Evolutionary conservation across 768 basidiomycete species (phyloP).

Genomic region (Termitomyces sp.): DNA sequence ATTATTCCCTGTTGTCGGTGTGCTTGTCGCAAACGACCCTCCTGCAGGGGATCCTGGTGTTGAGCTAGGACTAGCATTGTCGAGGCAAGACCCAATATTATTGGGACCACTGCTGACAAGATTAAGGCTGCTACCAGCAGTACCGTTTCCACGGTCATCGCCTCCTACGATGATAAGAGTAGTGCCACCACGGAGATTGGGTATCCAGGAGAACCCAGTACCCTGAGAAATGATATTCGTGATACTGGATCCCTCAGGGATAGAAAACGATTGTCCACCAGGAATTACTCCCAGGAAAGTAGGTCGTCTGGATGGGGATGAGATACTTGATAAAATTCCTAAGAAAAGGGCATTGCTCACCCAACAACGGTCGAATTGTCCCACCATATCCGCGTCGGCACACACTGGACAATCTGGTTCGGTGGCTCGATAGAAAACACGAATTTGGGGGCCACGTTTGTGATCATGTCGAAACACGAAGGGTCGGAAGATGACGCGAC

Average conservation of each 20-base stretch:
- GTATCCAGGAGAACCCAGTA: conserved; percentile 66
- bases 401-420: conserved; percentile 64
- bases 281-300: conserved; percentile 71
- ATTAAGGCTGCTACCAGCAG: conserved; percentile 56
- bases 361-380: conserved; percentile 43
- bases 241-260: conserved; percentile 42
- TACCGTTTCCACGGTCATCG: conserved; percentile 60
- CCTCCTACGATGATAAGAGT: conserved; percentile 63
- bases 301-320: conserved; percentile 34
- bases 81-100: conserved; percentile 51
- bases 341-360: conserved; percentile 25
- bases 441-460: conserved; percentile 46
- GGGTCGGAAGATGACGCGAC: conserved; percentile 46
- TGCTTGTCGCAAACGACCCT: conserved; percentile 58
- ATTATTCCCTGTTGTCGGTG: conserved; percentile 26
- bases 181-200: conserved; percentile 57
- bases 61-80: conserved; percentile 60
- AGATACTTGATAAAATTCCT: not conserved
- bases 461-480: conserved; percentile 53
- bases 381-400: conserved; percentile 63
- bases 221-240: conserved; percentile 40
- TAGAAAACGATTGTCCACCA: conserved; percentile 68
- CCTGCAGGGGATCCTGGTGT: conserved; percentile 75
- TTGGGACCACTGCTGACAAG: conserved; percentile 48
- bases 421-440: conserved; percentile 55